A percentile compares a stretch with the other conserved stretches of the same genome.
Conservation (phyloP, 805 yeast genomes). For the Maudiozyma pseudohumilis region DNA sequence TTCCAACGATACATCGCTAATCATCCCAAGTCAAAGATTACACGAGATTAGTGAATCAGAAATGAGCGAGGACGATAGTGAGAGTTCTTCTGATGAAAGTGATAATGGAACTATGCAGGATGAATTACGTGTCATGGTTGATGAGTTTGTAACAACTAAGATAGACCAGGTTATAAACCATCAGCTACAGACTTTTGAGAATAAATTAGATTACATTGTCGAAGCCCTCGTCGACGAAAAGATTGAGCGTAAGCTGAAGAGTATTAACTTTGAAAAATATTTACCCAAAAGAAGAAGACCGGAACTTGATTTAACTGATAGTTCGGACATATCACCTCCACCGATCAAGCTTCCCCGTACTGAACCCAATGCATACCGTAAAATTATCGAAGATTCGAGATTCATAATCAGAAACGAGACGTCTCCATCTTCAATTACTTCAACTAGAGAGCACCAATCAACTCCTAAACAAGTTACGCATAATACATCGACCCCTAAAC, state of each 20-base stretch:
- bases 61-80: constrained; percentile 1
- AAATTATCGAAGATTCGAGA: constrained; percentile 4
- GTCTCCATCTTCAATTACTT: neutral
- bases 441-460: neutral
- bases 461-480: constrained; percentile 4
- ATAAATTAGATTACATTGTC: constrained; percentile 10
- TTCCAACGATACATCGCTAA: neutral
- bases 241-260: constrained; percentile 6
- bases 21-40: constrained; percentile 3
- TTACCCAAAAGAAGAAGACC: neutral
- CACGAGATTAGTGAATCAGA: constrained; percentile 8
- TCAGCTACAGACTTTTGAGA: constrained; percentile 14
- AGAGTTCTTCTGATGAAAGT: constrained; percentile 6
- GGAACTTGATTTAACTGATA: neutral
- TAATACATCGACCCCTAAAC: neutral
- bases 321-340: neutral
- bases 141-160: constrained; percentile 19
- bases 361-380: neutral
- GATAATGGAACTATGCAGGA: constrained; percentile 15
- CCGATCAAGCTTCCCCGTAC: neutral
- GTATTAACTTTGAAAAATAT: constrained; percentile 3
- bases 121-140: constrained; percentile 21
- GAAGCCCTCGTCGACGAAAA: constrained; percentile 11
- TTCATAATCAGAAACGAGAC: neutral
- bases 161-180: constrained; percentile 12